Percentiles rank a stretch among this genome's conserved stretches.
Evolutionary conservation across 2,329 filamentous ascomycete genomes (phyloP).

Genomic region (Salinomyces thailandicus): DNA sequence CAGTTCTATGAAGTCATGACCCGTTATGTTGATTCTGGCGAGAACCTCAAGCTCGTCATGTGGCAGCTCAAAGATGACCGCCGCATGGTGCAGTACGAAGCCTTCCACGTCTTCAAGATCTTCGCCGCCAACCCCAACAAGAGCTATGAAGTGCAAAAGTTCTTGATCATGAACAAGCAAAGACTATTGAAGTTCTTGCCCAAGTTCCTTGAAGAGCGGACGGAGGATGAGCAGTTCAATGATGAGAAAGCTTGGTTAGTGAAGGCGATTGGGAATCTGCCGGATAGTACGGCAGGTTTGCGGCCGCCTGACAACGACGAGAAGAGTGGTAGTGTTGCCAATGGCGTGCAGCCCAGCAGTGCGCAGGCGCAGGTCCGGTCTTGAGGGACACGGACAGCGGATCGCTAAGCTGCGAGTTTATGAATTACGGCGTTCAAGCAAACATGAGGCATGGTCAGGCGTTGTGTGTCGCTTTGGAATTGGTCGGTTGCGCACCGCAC

Average conservation of each 20-base stretch:
- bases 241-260: conserved; percentile 97
- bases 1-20: conserved; percentile 99
- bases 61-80: conserved; percentile 89
- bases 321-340: background rate
- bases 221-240: conserved; percentile 95
- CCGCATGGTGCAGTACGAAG: conserved; percentile 99
- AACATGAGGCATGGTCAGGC: too few species aligned
- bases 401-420: too few species aligned
- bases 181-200: conserved; percentile 81
- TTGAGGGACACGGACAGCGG: too few species aligned
- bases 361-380: conserved; percentile 1
- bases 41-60: conserved; percentile 98
- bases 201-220: conserved; percentile 86
- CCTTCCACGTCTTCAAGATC: conserved; percentile 99
- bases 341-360: conserved; percentile 1
- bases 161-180: conserved; percentile 91
- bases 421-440: too few species aligned
- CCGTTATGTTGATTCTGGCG: conserved; percentile 84
- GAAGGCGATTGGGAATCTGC: conserved; percentile 60
- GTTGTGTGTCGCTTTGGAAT: too few species aligned
- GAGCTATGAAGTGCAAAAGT: conserved; percentile 88
- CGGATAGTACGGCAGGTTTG: conserved; percentile 21
- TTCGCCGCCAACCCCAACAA: conserved; percentile 99
- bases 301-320: conserved; percentile 5
- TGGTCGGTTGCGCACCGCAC: too few species aligned